Percentiles rank a stretch among this genome's conserved stretches.
phyloP scores from a whole-genome alignment of 2,329 filamentous ascomycete species.

The Catunica adiposa region DNA sequence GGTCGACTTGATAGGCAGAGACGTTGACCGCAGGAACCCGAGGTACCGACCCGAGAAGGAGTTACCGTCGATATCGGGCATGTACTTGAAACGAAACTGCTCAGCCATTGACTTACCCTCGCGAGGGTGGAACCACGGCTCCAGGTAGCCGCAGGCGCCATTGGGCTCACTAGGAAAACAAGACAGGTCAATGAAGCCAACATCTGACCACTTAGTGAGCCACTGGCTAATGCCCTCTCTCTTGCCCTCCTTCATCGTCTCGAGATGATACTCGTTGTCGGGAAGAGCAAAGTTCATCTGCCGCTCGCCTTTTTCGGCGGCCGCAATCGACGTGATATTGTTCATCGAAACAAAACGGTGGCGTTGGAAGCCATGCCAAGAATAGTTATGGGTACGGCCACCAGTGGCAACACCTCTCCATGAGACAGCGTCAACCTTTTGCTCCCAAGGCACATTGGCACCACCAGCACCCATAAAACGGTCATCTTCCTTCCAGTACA shows the following conservation, averaged over 20 bases:
- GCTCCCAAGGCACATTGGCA: slow-evolving; percentile 37
- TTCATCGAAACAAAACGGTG: slow-evolving; percentile 61
- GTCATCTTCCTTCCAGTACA: slow-evolving; percentile 49
- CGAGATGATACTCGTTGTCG: slow-evolving; percentile 29
- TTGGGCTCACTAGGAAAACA: slow-evolving; percentile 30
- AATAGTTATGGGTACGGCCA: slow-evolving; percentile 39
- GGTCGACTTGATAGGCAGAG: slow-evolving; percentile 60
- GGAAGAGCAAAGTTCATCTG: slow-evolving; percentile 40
- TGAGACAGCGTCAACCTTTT: slow-evolving; percentile 37
- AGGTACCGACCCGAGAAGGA: slow-evolving; percentile 53
- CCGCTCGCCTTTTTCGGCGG: slow-evolving; percentile 29
- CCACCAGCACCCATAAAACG: slow-evolving; percentile 42
- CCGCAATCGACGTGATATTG: slow-evolving; percentile 42
- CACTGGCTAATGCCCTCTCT: slow-evolving; percentile 32
- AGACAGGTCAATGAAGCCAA: slow-evolving; percentile 38
- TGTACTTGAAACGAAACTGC: slow-evolving; percentile 48
- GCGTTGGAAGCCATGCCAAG: slow-evolving; percentile 58
- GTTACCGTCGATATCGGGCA: slow-evolving; percentile 65
- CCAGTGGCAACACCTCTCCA: slow-evolving; percentile 56
- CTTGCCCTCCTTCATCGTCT: slow-evolving; percentile 18
- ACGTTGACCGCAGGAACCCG: slow-evolving; percentile 51
- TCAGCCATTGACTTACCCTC: slow-evolving; percentile 28
- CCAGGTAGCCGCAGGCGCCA: slow-evolving; percentile 60
- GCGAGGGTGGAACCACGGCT: slow-evolving; percentile 58
- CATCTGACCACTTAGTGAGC: slow-evolving; percentile 33